Conservation (phyloP, 2,329 filamentous ascomycete genomes). For the Penicillium sp. region DNA sequence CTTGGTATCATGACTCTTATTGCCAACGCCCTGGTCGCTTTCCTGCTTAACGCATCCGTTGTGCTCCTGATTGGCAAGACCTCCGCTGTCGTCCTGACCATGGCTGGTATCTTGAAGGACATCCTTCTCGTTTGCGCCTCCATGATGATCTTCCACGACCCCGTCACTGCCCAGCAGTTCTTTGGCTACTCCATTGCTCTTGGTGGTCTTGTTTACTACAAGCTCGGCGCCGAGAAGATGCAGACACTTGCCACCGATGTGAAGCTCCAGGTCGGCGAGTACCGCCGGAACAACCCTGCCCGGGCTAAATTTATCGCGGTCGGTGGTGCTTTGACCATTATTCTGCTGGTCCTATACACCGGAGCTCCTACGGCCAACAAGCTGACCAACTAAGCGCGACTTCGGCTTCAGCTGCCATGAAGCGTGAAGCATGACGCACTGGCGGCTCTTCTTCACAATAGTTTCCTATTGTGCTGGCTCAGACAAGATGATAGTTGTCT, state of each 20-base stretch:
- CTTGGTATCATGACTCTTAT: slow-evolving; percentile 62
- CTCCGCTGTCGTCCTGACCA: slow-evolving; percentile 73
- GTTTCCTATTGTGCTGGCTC: slow-evolving; percentile 5
- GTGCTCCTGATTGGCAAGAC: slow-evolving; percentile 82
- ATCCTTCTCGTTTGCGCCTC: slow-evolving; percentile 71
- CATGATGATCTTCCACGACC: slow-evolving; percentile 69
- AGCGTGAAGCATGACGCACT: not conserved
- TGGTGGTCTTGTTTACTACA: slow-evolving; percentile 59
- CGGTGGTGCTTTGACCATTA: slow-evolving; percentile 16
- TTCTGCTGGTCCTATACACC: slow-evolving; percentile 21
- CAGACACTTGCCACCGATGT: slow-evolving; percentile 50
- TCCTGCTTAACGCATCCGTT: slow-evolving; percentile 72
- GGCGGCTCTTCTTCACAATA: slow-evolving; percentile 1
- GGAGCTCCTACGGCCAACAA: slow-evolving; percentile 16
- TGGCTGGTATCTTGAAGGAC: slow-evolving; percentile 78
- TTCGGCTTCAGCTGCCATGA: slow-evolving; percentile 4
- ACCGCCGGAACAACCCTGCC: slow-evolving; percentile 23
- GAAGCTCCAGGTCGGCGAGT: slow-evolving; percentile 31
- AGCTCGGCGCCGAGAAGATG: slow-evolving; percentile 54
- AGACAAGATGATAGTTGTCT: slow-evolving; percentile 3
- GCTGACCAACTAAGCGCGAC: slow-evolving; percentile 17
- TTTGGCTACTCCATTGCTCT: slow-evolving; percentile 71
- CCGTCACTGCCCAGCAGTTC: slow-evolving; percentile 64
- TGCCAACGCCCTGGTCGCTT: slow-evolving; percentile 68
- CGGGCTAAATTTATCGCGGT: slow-evolving; percentile 19